phyloP scores from a whole-genome alignment of 2,329 filamentous ascomycete genomes.

The Exophiala viscosa region DNA sequence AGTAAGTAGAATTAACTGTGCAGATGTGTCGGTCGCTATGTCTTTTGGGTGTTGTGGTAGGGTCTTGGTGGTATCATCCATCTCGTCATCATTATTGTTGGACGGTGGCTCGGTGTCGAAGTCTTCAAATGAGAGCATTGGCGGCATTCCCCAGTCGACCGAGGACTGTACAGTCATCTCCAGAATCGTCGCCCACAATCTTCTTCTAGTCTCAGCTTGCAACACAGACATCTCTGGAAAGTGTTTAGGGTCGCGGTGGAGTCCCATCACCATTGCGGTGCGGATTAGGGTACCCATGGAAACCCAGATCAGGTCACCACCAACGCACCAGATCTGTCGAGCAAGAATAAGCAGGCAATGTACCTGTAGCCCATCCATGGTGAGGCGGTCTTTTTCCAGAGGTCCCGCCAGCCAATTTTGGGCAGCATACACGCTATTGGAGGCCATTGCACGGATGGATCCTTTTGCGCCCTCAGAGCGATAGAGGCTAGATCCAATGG shows the following conservation, averaged over 20 bases:
- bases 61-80: constrained; percentile 22
- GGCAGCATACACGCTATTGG: constrained; percentile 32
- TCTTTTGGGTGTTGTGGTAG: constrained; percentile 9
- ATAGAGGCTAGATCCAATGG: constrained; percentile 30
- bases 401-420: constrained; percentile 38
- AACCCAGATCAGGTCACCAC: constrained; percentile 36
- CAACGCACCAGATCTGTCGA: constrained; percentile 32
- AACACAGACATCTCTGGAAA: constrained; percentile 22
- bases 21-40: not conserved
- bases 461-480: not conserved
- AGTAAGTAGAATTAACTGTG: constrained; percentile 16
- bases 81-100: constrained; percentile 37
- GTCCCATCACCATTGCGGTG: constrained; percentile 33
- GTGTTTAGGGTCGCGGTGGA: constrained; percentile 33
- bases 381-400: constrained; percentile 31
- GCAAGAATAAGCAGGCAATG: constrained; percentile 35
- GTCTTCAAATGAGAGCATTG: constrained; percentile 32
- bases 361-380: constrained; percentile 35
- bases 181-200: constrained; percentile 37
- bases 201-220: constrained; percentile 30
- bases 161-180: constrained; percentile 34
- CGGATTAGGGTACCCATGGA: constrained; percentile 31
- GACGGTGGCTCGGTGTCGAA: constrained; percentile 36
- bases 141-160: constrained; percentile 32
- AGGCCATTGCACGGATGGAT: not conserved